Evolutionary conservation across 176 grass and related monocot genomes (phyloP), one percentile per base, ranked within the genome.

Genomic region (Typha latifolia): DNA sequence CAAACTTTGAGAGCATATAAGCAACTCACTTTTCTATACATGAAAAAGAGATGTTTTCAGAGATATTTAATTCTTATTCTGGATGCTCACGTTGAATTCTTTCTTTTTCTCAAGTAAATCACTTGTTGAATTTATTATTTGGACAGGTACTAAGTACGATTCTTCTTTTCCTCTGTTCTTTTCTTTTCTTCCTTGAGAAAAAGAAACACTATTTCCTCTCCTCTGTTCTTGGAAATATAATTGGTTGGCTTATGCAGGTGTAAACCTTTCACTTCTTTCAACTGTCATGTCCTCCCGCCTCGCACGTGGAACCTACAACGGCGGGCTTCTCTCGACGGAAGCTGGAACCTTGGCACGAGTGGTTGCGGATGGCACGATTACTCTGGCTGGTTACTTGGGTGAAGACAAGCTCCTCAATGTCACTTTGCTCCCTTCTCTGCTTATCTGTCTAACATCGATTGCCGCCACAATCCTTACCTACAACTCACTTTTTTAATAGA

Each of bases 251-350:
- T 61, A 62, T 73, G 21, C 79, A 99, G 94, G 94, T 0, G 89
- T 99, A 32, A 99, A 99, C 68, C 79, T 99, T 1, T 85, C 94
- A 48, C 94, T 99, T 48, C 24, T 99, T n/a, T 99, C 94, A 6
- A 92, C 64, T 12, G 89, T 93, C 49, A 99, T 99, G 89, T 99
- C 94, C 11, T 93, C 94, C 4, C 83, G 89, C 32, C 89, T 99
- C 12, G 84, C 89, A 20, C 84, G 89, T 12, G 94, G 94, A 52
- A 99, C 94, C 0, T 93, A 99, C 76, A 99, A 99, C 0, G 94
- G 89, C 0, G 94, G 94, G 3, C 86, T 99, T 62, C 89, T 99
- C 3, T 99, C 89, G 11, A 99, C 89, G 0, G 94, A 99, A 52
- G 94, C 94, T 0, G 89, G 94, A 34, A 99, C 94, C 47, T 4